Evolutionary conservation across 768 basidiomycete species (phyloP), one percentile per base, ranked within the genome.

Genomic region (Mycena crocata): DNA sequence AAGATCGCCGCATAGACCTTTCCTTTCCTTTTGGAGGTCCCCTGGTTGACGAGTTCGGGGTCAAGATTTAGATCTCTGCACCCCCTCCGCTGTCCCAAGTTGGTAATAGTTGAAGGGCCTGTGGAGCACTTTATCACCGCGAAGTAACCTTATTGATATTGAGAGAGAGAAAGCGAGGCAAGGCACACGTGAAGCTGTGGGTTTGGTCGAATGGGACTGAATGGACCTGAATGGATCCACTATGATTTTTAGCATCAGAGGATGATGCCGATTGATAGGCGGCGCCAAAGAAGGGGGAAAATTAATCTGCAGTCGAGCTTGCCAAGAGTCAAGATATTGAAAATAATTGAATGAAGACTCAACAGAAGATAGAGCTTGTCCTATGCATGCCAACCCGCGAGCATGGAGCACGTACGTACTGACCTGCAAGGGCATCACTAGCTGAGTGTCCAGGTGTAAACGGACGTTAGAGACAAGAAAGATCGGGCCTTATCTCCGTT

Each of bases 401-500:
- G 54, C 37, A 26, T 37, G 57, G 57, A n/a, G 49, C 44, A 32
- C 46, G 58, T 66, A 60, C 65, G 58, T 59, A 66, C 35, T 45
- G 56, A 45, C 15, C 30, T 4, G 49, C 32, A 45, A 51, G 17
- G 28, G 32, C 39, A 57, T 39, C 48, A 37, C 30, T 40, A 31
- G 6, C 24, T 32, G 42, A 32, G 12, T 34, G 2, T 44, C 51
- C 32, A 45, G 19, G 19, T 32, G 52, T 58, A 39, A 60, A 55
- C 42, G 30, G 58, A 28, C 32, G 45, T 30, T 31, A 50, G 45
- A 19, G 14, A 56, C 34, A 40, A n/a, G 58, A 30, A 35, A 9
- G 32, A 62, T 45, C 52, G 63, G 23, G 39, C 31, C 60, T 70
- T 70, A 70, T 52, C 69, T 66, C 69, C 69, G 69, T 64, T 46